A percentile compares a stretch with the other conserved stretches of the same genome.
Conservation (phyloP, 2,329 filamentous ascomycete species). For the Scedosporium aurantiacum region DNA sequence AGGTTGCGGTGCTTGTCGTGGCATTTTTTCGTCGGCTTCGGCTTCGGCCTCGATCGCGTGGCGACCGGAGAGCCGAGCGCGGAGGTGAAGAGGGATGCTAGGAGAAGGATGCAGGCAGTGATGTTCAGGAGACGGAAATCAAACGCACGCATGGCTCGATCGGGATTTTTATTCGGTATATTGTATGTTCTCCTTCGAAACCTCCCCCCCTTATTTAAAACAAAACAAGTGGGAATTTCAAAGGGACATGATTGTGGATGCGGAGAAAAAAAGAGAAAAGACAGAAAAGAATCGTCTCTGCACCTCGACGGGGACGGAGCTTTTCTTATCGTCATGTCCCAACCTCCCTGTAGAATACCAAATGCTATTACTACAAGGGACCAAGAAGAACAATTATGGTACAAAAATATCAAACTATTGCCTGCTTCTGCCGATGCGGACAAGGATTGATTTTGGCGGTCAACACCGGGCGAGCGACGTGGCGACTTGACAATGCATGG, state of each 20-base stretch:
- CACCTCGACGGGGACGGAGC: no score
- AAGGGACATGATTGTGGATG: no score
- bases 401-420: not conserved
- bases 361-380: not conserved
- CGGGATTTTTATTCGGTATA: not conserved
- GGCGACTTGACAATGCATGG: not conserved
- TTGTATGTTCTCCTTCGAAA: no score
- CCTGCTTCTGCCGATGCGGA: not conserved
- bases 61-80: not conserved
- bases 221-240: no score
- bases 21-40: not conserved
- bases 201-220: no score
- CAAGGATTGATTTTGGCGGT: constrained; percentile 6
- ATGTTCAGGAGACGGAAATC: not conserved
- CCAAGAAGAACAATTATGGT: not conserved
- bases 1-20: constrained; percentile 20
- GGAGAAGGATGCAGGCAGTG: not conserved
- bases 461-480: constrained; percentile 3
- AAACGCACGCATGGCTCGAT: not conserved
- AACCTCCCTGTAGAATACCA: not conserved
- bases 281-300: no score
- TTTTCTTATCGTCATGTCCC: no score
- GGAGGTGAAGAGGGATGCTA: not conserved
- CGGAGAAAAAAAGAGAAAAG: no score
- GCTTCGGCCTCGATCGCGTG: not conserved